Percentiles rank a stretch among this genome's conserved stretches.
phyloP scores from a whole-genome alignment of 148 eudicot species.

The Chenopodium quinoa region DNA sequence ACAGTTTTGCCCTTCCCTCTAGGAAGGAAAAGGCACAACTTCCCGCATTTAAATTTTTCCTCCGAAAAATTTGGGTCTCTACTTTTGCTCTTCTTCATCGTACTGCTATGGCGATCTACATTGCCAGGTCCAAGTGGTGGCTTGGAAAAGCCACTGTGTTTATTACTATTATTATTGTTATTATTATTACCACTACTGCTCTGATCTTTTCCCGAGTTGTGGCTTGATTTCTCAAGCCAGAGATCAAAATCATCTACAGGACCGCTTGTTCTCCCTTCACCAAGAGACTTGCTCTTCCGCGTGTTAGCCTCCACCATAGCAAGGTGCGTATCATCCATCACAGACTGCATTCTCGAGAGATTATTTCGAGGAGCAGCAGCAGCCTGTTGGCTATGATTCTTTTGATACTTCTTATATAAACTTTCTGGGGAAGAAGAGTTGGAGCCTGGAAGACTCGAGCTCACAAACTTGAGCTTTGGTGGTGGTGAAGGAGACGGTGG shows the following conservation, averaged over 20 bases:
- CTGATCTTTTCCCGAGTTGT: background rate
- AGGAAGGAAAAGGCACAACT: constrained; percentile 75
- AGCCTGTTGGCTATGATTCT: constrained; percentile 12
- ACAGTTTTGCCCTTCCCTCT: constrained; percentile 69
- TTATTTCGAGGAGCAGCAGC: constrained; percentile 10
- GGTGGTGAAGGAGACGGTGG: constrained; percentile 35
- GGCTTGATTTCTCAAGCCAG: constrained; percentile 34
- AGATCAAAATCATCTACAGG: constrained; percentile 61
- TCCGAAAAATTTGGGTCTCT: constrained; percentile 24
- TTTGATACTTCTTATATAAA: constrained; percentile 35
- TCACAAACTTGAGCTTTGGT: constrained; percentile 49
- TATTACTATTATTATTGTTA: background rate
- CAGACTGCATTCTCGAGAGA: constrained; percentile 39
- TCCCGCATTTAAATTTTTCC: constrained; percentile 72
- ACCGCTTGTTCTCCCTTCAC: constrained; percentile 50
- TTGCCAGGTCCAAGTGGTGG: constrained; percentile 28
- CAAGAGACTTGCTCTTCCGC: constrained; percentile 57
- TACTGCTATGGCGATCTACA: background rate
- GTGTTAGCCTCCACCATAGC: constrained; percentile 43
- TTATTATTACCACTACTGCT: constrained; percentile 3
- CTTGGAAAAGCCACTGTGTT: constrained; percentile 13
- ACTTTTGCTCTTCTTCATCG: constrained; percentile 14
- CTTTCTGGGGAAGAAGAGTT: constrained; percentile 50
- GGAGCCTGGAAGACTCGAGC: constrained; percentile 61
- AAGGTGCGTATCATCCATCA: constrained; percentile 48